phyloP scores from a whole-genome alignment of 768 basidiomycete species.

The Boletus vinaceobasis region DNA sequence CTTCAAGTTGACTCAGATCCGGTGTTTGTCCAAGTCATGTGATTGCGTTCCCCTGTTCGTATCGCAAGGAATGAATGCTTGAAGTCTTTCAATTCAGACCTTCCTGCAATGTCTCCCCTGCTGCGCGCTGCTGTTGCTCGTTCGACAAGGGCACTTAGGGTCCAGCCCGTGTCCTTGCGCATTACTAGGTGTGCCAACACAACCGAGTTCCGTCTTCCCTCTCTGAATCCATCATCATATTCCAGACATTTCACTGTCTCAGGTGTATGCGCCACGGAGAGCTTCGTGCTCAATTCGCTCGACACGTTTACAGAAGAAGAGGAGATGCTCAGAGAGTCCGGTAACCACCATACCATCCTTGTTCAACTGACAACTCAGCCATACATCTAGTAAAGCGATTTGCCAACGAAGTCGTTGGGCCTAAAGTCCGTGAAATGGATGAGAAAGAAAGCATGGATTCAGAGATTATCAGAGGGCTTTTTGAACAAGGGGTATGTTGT shows the following conservation, averaged over 20 bases:
- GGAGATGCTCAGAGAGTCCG: conserved; percentile 86
- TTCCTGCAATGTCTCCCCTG: conserved; percentile 12
- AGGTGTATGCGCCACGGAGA: conserved; percentile 24
- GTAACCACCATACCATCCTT: conserved; percentile 40
- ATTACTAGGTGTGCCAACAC: conserved; percentile 17
- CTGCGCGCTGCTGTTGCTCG: conserved; percentile 23
- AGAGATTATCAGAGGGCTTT: conserved; percentile 78
- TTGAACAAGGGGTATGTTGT: conserved; percentile 85
- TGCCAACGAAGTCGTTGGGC: conserved; percentile 83
- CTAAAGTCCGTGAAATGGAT: conserved; percentile 96
- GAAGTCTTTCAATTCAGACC: background rate
- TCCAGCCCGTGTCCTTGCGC: background rate
- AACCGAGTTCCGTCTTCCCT: background rate
- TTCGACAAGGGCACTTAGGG: conserved; percentile 9
- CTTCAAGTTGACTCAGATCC: too few species aligned
- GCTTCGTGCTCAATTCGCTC: conserved; percentile 52
- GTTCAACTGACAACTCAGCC: conserved; percentile 1
- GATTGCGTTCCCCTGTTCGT: conserved; percentile 16
- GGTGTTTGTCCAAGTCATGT: conserved; percentile 12
- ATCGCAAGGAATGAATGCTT: background rate
- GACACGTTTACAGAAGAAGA: conserved; percentile 93
- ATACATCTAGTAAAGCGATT: conserved; percentile 72
- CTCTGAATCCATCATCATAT: background rate
- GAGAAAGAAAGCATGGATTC: conserved; percentile 96
- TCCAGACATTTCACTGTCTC: conserved; percentile 28